These are phyloP conservation scores for Colletotrichum sp. DNA, from an alignment of 2,329 filamentous ascomycete genomes.

Conservation along the genomic window DNA sequence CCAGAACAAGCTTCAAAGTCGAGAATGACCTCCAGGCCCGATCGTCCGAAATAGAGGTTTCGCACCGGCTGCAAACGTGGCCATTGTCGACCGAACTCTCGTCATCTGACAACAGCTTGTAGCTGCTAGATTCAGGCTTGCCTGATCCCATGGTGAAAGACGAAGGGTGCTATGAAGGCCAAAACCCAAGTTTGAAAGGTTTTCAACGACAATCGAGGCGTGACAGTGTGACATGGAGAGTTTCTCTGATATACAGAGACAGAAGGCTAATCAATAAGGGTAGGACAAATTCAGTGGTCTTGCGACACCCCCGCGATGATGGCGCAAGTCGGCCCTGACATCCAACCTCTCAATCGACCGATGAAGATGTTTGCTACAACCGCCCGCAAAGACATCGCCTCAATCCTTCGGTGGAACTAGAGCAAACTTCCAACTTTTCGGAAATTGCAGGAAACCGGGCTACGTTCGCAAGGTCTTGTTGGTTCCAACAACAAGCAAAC, in stretches of 20 bases:
- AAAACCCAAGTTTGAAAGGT: neutral
- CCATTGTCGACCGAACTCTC: neutral
- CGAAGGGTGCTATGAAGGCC: neutral
- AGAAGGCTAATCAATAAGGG: neutral
- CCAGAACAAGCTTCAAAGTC: neutral
- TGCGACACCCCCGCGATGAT: neutral
- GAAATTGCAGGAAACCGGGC: neutral
- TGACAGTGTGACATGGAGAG: neutral
- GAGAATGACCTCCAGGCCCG: neutral
- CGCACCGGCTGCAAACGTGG: neutral
- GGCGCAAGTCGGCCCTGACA: neutral
- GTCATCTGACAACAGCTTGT: neutral
- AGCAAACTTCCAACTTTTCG: neutral
- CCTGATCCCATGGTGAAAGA: neutral
- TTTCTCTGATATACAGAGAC: neutral
- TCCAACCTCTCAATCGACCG: neutral
- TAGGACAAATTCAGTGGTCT: neutral
- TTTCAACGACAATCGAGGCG: neutral
- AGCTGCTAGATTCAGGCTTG: neutral
- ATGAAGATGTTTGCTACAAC: neutral
- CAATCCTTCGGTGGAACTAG: neutral
- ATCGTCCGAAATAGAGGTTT: neutral
- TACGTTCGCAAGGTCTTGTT: neutral
- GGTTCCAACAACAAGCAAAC: neutral
- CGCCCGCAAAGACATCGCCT: neutral